These are phyloP conservation scores for Microbotryum violaceum DNA, from an alignment of 1,284 basidiomycete genomes.

Conservation along the genomic window DNA sequence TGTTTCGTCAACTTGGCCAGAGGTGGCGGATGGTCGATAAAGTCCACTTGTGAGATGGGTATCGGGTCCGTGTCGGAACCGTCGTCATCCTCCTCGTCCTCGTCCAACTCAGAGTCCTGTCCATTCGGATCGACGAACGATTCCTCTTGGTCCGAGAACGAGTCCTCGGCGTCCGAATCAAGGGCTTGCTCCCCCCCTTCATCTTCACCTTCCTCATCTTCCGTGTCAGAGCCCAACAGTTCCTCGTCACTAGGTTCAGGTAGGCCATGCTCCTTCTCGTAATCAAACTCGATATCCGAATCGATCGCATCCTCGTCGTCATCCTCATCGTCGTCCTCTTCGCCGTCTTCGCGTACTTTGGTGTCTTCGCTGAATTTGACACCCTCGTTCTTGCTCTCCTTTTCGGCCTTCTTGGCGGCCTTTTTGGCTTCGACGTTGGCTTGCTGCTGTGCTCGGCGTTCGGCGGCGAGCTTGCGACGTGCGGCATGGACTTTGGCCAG, in stretches of 20 bases:
- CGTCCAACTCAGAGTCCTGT: slow-evolving; percentile 2
- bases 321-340: slow-evolving; percentile 42
- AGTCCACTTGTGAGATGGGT: slow-evolving; percentile 15
- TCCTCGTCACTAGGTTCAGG: slow-evolving; percentile 25
- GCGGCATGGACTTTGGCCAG: slow-evolving; percentile 66
- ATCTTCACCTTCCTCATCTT: slow-evolving; percentile 12
- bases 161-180: slow-evolving; percentile 11
- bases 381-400: slow-evolving; percentile 31
- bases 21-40: slow-evolving; percentile 1
- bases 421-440: slow-evolving; percentile 76
- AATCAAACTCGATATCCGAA: slow-evolving; percentile 46
- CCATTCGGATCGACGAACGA: not conserved
- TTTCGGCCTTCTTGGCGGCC: slow-evolving; percentile 44
- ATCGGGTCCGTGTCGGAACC: slow-evolving; percentile 24
- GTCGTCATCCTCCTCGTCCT: slow-evolving; percentile 12
- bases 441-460: slow-evolving; percentile 77
- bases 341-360: slow-evolving; percentile 42
- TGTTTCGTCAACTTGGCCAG: not conserved
- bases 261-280: slow-evolving; percentile 39
- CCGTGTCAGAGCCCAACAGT: slow-evolving; percentile 1
- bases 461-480: slow-evolving; percentile 62
- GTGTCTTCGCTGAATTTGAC: slow-evolving; percentile 35
- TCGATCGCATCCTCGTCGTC: slow-evolving; percentile 49
- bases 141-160: slow-evolving; percentile 16
- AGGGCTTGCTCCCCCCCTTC: slow-evolving; percentile 20